Conservation (phyloP, 192 early-diverging fungal genomes). For the Radiomyces spectabilis region DNA sequence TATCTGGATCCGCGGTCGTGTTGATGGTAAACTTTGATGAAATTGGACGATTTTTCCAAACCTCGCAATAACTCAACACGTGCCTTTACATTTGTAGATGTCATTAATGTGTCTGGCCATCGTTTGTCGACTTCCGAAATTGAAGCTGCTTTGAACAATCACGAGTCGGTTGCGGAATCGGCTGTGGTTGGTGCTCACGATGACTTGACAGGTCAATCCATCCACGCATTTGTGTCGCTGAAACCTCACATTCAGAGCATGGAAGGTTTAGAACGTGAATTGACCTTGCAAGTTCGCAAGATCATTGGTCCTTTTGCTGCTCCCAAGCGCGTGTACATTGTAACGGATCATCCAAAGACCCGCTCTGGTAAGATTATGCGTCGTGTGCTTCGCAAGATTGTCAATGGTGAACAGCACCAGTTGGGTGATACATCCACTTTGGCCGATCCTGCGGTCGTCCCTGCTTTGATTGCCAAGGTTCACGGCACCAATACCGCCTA, state of each 20-base stretch:
- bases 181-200: conserved; percentile 85
- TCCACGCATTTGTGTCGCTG: conserved; percentile 78
- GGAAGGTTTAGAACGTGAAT: conserved; percentile 43
- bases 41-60: too few species aligned
- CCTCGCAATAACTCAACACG: too few species aligned
- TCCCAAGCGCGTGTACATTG: conserved; percentile 80
- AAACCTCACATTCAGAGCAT: conserved; percentile 51
- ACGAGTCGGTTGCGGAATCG: conserved; percentile 78
- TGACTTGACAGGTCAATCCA: conserved; percentile 86
- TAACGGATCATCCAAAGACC: conserved; percentile 90
- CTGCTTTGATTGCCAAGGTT: conserved; percentile 10
- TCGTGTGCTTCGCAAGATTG: conserved; percentile 89
- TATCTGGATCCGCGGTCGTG: conserved; percentile 92
- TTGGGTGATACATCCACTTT: conserved; percentile 82
- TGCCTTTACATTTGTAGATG: conserved; percentile 37
- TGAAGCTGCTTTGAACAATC: conserved; percentile 79
- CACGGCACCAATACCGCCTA: too few species aligned
- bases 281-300: conserved; percentile 73
- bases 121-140: conserved; percentile 91
- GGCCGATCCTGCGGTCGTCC: conserved; percentile 56
- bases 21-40: too few species aligned
- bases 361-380: conserved; percentile 96
- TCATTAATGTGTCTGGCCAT: conserved; percentile 95
- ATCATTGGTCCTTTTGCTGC: conserved; percentile 92
- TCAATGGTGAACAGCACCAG: conserved; percentile 73